A percentile compares a stretch with the other conserved stretches of the same genome.
Conservation (phyloP, 257 asterid species). For the Solanum gracilifrons region DNA sequence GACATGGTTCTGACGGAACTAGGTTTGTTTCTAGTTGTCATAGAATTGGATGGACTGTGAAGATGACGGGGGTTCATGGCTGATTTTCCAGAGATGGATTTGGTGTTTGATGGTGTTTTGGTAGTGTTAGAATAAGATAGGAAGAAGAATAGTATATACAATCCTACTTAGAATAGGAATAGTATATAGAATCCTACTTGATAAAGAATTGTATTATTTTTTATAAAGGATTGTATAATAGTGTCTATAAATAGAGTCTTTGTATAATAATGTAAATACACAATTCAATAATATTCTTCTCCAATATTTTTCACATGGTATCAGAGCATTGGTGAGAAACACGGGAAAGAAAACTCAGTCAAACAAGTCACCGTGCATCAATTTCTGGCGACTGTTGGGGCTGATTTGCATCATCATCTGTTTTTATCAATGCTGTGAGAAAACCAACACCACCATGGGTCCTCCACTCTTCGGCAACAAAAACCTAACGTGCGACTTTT, state of each 20-base stretch:
- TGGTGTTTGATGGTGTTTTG: neutral
- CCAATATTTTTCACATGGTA: neutral
- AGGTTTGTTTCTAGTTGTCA: neutral
- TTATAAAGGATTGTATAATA: neutral
- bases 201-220: too few species aligned
- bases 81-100: neutral
- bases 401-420: neutral
- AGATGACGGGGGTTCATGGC: neutral
- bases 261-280: too few species aligned
- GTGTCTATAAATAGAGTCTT: neutral
- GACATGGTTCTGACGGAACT: neutral
- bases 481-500: neutral
- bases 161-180: neutral
- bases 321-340: neutral
- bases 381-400: neutral
- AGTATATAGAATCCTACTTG: neutral
- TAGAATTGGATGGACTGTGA: neutral
- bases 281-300: neutral
- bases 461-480: neutral
- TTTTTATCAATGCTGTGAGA: neutral
- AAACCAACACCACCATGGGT: neutral
- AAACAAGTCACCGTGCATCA: neutral
- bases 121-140: neutral
- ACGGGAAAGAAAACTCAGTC: neutral
- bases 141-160: neutral